Evolutionary conservation across 148 eudicot genomes (phyloP), one percentile per base, ranked within the genome.

Genomic region (Diospyros lotus): DNA sequence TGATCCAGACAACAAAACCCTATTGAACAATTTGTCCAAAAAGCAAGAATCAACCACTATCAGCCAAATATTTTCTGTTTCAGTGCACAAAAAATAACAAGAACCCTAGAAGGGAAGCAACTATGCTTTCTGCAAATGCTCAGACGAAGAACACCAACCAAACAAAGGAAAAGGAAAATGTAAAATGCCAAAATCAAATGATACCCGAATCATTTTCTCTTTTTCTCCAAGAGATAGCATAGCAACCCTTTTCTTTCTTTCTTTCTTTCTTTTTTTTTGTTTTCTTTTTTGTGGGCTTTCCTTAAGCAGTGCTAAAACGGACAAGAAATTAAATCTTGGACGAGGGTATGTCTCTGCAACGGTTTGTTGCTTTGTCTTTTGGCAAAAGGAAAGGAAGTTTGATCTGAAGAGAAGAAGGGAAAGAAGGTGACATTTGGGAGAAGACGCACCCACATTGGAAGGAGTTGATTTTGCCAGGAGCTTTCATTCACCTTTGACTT

Each of bases 341-440:
- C 28, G 28, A 28, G 0, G 14, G 51, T n/a, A 14, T 40, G 58
- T 60, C 40, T 44, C 66, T 66, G 58, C 45, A 84, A 81, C 81
- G 80, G 85, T 80, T 70, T 62, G 61, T 79, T 76, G 73, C 9
- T 75, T 84, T 81, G 78, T 84, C 84, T 63, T 78, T 81, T 75
- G 43, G 72, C 69, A 44, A 43, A 66, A 72, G 8, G 46, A 48
- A 41, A 58, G 51, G 11, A 58, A 69, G 39, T 48, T 28, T 48
- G 52, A 28, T 28, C 28, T 28, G 28, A 28, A 28, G 28, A 28
- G 28, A 28, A 28, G 28, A 28, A 28, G 1, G 52, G 52, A 48
- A 48, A 48, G 52, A 48, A 48, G 52, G 6, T 48, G 52, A 4
- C 52, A 4, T 48, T 48, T 48, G 4, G 52, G 52, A 48, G 8